Evolutionary conservation across 2,329 filamentous ascomycete genomes (phyloP), one percentile per base, ranked within the genome.

Genomic region (Paraphoma chrysanthemicola): DNA sequence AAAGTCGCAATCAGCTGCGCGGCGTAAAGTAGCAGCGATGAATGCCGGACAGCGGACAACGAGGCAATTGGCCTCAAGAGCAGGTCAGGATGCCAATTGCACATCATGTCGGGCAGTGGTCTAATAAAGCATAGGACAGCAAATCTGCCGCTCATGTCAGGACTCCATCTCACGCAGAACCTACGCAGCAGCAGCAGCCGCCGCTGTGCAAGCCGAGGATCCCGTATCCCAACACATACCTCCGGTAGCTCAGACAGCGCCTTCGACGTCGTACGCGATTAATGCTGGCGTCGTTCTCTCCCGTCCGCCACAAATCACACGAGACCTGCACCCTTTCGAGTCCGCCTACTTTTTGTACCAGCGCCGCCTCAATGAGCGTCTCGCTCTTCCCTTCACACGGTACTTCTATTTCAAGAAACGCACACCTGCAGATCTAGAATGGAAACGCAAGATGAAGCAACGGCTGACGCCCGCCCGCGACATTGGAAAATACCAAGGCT

Each of bases 331-430:
- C 33, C 84, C 91, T 11, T 98, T 99, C 79, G 95, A 99, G 79
- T 90, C 92, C 73, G 85, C 94, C 62, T 98, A 90, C 80, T 97
- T 90, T 83, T 93, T 99, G 76, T 99, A 99, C 81, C 95, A 99
- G 81, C 94, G 94, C 70, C 92, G 95, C 12, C 85, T 99, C 58
- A 97, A 98, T 78, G 95, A 99, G 83, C 91, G 95, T 43, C 85
- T 97, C 50, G 88, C 89, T 17, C 85, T 95, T 4, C 91, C 93
- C 1, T 99, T 98, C 78, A 90, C 90, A 54, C 88, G 91, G 65
- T 91, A 91, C 75, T 95, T 98, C 80, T 99, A 96, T 85, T 96
- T 93, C 86, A 96, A 96, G 82, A 88, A 88, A 67, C 91, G 92
- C 73, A 96, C 93, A 10, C 89, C 93, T 1, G 84, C 87, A 8